These are phyloP conservation scores for Mimosa bimucronata DNA, from an alignment of 306 rosid species.

Conservation along the genomic window DNA sequence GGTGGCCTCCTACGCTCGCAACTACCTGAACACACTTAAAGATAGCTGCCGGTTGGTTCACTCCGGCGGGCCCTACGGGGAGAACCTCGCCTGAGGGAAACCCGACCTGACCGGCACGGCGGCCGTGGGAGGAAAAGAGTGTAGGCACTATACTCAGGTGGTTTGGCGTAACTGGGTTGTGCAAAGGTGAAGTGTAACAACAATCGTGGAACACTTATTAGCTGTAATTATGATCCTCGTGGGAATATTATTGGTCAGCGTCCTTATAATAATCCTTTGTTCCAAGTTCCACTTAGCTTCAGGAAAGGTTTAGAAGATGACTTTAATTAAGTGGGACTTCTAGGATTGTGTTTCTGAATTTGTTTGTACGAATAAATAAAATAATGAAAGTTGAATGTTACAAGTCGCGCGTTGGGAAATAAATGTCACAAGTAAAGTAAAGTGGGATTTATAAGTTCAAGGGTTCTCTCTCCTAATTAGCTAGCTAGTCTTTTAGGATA, in stretches of 20 bases:
- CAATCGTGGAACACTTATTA: conserved; percentile 19
- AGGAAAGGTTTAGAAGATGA: not conserved
- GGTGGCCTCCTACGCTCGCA: not conserved
- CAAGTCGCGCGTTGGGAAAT: too few species aligned
- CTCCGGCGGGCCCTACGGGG: not conserved
- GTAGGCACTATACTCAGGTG: conserved; percentile 47
- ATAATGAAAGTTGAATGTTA: too few species aligned
- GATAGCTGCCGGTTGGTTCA: not conserved
- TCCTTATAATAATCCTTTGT: not conserved
- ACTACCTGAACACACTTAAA: not conserved
- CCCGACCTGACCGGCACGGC: not conserved
- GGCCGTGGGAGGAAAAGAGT: not conserved
- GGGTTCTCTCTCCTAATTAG: too few species aligned
- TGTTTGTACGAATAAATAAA: not conserved
- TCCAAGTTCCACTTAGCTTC: conserved; percentile 4
- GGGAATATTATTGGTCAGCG: conserved; percentile 38
- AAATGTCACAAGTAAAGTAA: too few species aligned
- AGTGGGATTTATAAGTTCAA: too few species aligned
- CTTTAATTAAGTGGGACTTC: not conserved
- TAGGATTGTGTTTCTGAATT: not conserved
- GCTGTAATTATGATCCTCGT: conserved; percentile 39
- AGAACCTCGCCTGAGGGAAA: conserved; percentile 13
- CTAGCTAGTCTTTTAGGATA: too few species aligned
- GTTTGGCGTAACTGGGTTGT: conserved; percentile 44
- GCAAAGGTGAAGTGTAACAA: conserved; percentile 35